Percentiles rank a stretch among this genome's conserved stretches.
phyloP scores from a whole-genome alignment of 257 asterid species.

The Lithospermum erythrorhizon region DNA sequence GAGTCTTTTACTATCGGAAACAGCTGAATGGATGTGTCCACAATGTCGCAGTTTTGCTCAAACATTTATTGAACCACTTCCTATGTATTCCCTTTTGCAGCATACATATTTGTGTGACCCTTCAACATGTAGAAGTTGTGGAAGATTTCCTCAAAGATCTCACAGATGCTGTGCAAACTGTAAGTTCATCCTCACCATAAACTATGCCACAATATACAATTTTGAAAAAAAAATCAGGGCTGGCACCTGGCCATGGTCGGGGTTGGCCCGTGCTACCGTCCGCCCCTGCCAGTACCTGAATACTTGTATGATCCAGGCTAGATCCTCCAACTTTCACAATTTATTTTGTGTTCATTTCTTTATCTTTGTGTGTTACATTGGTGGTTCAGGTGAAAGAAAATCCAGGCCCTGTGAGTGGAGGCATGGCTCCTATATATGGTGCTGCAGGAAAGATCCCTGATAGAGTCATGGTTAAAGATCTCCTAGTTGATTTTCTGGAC shows the following conservation, averaged over 20 bases:
- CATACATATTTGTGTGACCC: slow-evolving; percentile 93
- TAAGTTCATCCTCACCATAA: slow-evolving; percentile 28
- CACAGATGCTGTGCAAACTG: slow-evolving; percentile 52
- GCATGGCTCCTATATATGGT: slow-evolving; percentile 96
- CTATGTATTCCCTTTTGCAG: slow-evolving; percentile 29
- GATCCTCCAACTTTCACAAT: neutral
- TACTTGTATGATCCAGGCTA: no score
- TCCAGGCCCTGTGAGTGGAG: slow-evolving; percentile 87
- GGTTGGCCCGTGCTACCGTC: no score
- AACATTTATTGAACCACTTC: slow-evolving; percentile 6
- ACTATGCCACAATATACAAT: no score
- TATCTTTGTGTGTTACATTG: slow-evolving; percentile 1
- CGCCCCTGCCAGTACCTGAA: neutral
- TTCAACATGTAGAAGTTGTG: slow-evolving; percentile 66
- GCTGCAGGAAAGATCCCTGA: slow-evolving; percentile 99
- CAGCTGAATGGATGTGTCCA: neutral
- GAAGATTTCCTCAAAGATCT: slow-evolving; percentile 74
- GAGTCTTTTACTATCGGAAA: neutral
- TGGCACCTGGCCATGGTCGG: no score
- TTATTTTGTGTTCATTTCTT: neutral
- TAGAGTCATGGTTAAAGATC: slow-evolving; percentile 79
- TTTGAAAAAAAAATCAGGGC: no score
- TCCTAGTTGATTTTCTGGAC: slow-evolving; percentile 92
- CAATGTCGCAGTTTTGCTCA: neutral
- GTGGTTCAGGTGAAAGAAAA: slow-evolving; percentile 66